Evolutionary conservation across 331 rosid genomes (phyloP), one percentile per base, ranked within the genome.

Genomic region (Pyrus hybrid): DNA sequence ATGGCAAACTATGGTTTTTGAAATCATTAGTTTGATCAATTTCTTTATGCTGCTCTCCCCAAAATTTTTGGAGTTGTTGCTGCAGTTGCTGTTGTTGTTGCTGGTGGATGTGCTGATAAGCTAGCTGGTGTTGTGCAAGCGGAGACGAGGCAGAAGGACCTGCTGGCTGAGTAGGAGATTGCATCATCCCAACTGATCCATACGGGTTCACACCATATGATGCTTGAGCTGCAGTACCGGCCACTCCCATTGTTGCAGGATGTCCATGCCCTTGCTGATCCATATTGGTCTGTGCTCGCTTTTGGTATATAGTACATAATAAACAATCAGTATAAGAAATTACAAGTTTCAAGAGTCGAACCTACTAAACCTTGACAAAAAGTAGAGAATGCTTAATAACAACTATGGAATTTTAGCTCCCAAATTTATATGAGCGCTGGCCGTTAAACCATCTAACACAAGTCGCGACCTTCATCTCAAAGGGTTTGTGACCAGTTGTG

Each of bases 181-280:
- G 85, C 75, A 76, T 56, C 57, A 71, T 37, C 56, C 76, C 79
- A n/a, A 56, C 73, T 0, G 82, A 61, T 68, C 82, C 86, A 16
- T 81, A 77, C 0, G 82, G 87, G 41, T 68, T 80, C 26, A 30
- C 43, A 60, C 67, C 77, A 53, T 83, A 79, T 54, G 85, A 32
- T 28, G 70, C 73, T 81, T 81, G 83, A 57, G 69, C 56, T 13
- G 80, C 79, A 73, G 60, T 35, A 61, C 83, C 74, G 10, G 71
- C 51, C 56, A 47, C 37, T 17, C 71, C 78, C 56, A 72, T 47
- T 33, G 77, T 51, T 66, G 74, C n/a, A 28, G 79, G 71, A 25
- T 77, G 80, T 5, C 84, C 86, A 21, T 72, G 79, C 35, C 84
- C 84, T 58, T 84, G 88, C 71, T 84, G 86, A 75, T 87, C 90